Evolutionary conservation across 1,284 basidiomycete genomes (phyloP).

Genomic region (Xanthoconium separans): DNA sequence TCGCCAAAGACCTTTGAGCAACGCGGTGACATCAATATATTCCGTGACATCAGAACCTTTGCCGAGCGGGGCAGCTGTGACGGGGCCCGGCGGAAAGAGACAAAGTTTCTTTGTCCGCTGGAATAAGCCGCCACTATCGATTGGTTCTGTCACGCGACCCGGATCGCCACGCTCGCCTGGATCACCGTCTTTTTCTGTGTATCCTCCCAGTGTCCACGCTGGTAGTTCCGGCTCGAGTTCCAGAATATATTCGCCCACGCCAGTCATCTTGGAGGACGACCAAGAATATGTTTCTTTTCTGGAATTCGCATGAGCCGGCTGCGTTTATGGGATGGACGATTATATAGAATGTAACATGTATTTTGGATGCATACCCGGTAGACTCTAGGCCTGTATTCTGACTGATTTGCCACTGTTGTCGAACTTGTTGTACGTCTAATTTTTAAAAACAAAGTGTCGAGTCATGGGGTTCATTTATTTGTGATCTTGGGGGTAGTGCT

Average conservation of each 20-base stretch:
- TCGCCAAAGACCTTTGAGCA: constrained; percentile 1
- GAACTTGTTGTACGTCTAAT: too few relatives aligned
- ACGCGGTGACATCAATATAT: neutral
- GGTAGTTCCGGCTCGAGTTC: neutral
- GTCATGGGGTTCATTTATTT: too few relatives aligned
- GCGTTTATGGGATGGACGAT: neutral
- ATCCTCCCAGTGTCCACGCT: neutral
- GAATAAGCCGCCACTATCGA: neutral
- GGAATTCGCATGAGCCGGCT: constrained; percentile 18
- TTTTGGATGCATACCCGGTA: too few relatives aligned
- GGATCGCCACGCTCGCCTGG: neutral
- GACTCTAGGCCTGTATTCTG: too few relatives aligned
- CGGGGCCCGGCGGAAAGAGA: neutral
- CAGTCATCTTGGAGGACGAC: constrained; percentile 19
- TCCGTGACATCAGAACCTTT: neutral
- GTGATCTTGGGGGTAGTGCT: too few relatives aligned
- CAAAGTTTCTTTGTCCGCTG: constrained; percentile 3
- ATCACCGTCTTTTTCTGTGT: neutral
- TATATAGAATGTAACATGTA: too few relatives aligned
- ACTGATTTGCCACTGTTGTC: too few relatives aligned
- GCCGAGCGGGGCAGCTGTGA: neutral
- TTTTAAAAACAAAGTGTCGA: too few relatives aligned
- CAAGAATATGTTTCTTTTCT: constrained; percentile 31
- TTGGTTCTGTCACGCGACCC: neutral
- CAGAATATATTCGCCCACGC: neutral